phyloP scores from a whole-genome alignment of 768 basidiomycete species.

The Cyathus striatus region DNA sequence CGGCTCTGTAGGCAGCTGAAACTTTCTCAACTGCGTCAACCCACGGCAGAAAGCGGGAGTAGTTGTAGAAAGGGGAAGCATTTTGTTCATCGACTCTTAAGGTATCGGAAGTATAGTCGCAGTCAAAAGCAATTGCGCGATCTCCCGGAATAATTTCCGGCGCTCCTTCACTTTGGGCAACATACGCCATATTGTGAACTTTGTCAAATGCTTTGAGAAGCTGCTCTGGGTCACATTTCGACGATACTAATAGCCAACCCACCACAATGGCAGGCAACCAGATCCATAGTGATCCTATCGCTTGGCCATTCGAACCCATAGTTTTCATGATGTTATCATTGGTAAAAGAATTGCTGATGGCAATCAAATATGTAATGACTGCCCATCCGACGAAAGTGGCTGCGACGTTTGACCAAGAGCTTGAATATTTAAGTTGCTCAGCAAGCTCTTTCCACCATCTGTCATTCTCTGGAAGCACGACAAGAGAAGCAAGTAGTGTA shows the following conservation, averaged over 20 bases:
- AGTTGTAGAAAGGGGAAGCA: conserved; percentile 24
- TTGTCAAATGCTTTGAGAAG: conserved; percentile 20
- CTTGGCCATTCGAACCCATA: conserved; percentile 30
- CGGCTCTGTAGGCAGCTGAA: conserved; percentile 14
- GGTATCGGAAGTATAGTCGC: conserved; percentile 6
- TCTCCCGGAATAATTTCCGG: conserved; percentile 6
- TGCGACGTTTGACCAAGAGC: conserved; percentile 35
- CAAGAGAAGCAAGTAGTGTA: conserved; percentile 27
- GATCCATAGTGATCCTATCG: conserved; percentile 36
- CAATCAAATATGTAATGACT: conserved; percentile 30
- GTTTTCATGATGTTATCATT: conserved; percentile 10
- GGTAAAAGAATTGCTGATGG: conserved; percentile 22
- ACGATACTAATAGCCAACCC: conserved; percentile 38
- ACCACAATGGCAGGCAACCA: conserved; percentile 38
- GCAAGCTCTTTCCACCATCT: conserved; percentile 29
- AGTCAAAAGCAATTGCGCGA: conserved; percentile 13
- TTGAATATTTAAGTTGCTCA: conserved; percentile 24
- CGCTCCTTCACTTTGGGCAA: conserved; percentile 11
- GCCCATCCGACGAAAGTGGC: conserved; percentile 34
- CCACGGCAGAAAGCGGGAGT: conserved; percentile 24
- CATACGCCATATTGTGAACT: conserved; percentile 23
- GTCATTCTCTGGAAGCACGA: conserved; percentile 30
- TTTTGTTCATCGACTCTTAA: conserved; percentile 15
- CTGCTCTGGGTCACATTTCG: conserved; percentile 31
- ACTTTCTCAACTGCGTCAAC: conserved; percentile 18